Evolutionary conservation across 2,329 filamentous ascomycete genomes (phyloP).

Genomic region (Aspergillus fructus): DNA sequence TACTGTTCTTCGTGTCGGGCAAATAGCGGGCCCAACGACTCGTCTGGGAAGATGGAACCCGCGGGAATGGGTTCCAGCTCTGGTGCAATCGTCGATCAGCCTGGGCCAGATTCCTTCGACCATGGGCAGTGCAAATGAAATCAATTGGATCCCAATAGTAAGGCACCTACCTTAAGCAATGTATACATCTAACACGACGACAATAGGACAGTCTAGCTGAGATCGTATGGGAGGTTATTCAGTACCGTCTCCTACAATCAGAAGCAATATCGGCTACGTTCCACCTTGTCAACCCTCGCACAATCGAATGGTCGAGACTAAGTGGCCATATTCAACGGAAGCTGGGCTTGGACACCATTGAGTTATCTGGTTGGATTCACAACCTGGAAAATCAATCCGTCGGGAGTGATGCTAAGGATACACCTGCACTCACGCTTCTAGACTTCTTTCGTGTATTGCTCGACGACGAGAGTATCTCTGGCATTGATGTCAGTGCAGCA

Average conservation of each 20-base stretch:
- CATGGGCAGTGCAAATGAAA: not conserved
- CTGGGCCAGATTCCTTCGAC: not conserved
- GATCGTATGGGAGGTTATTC: not conserved
- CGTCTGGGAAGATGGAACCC: not conserved
- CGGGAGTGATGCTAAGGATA: not conserved
- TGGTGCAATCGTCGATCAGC: not conserved
- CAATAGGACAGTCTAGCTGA: not conserved
- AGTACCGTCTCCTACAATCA: not conserved
- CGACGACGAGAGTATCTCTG: not conserved
- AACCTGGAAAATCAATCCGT: not conserved
- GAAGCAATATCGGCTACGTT: not conserved
- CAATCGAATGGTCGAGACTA: not conserved
- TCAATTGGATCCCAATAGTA: slow-evolving; percentile 9
- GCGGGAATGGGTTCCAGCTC: slow-evolving; percentile 5
- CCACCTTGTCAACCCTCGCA: not conserved
- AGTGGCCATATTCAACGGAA: not conserved
- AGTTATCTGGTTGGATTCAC: not conserved
- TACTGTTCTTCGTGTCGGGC: slow-evolving; percentile 4
- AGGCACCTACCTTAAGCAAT: not conserved
- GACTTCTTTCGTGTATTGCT: not conserved
- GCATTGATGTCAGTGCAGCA: not conserved
- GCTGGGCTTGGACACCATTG: not conserved
- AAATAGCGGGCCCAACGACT: not conserved
- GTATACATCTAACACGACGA: not conserved
- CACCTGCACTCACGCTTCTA: not conserved